Evolutionary conservation across 306 rosid genomes (phyloP), one percentile per base, ranked within the genome.

Genomic region (Citrullus amarus): DNA sequence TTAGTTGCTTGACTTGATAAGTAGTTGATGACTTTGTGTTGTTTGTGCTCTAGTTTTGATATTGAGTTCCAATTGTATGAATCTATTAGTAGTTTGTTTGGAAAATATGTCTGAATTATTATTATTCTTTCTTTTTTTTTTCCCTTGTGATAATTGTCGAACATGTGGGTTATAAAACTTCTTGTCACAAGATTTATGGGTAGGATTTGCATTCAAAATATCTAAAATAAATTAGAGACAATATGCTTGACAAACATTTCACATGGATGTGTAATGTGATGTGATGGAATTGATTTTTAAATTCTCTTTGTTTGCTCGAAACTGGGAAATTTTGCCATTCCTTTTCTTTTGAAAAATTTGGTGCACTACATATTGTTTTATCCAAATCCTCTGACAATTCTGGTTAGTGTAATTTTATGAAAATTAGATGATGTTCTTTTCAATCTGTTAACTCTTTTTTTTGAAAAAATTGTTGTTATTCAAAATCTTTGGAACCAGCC

Each of bases 181-280:
- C 8, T 69, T 59, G 66, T 82, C 57, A 51, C 85, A 87, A 90
- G 86, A 66, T 82, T 86, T 72, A 83, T 54, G 82, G 70, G 69
- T 85, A 79, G 65, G 87, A 86, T 90, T 87, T 85, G 85, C 83
- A 68, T 79, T 85, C 77, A 80, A 36, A 36, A 36, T 36, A 36
- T 36, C 5, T 36, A 34, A 34, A 4, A 34, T 34, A 82, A 62
- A 36, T 73, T 82, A 85, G 66, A 79, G 65, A 84, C 70, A 34
- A 46, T 83, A 79, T 36, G 39, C 39, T 36, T 25, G 85, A 80
- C 75, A 67, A 88, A 87, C 75, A 84, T 80, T 56, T 85, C 88
- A 85, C 82, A 85, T 81, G 79, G 79, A 85, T 79, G 81, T 82
- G 85, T 84, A 84, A 81, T 80, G 72, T 85, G 75, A 62, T 88